A percentile compares a stretch with the other conserved stretches of the same genome.
phyloP scores from a whole-genome alignment of 768 basidiomycete species.

The Trametes cubensis region DNA sequence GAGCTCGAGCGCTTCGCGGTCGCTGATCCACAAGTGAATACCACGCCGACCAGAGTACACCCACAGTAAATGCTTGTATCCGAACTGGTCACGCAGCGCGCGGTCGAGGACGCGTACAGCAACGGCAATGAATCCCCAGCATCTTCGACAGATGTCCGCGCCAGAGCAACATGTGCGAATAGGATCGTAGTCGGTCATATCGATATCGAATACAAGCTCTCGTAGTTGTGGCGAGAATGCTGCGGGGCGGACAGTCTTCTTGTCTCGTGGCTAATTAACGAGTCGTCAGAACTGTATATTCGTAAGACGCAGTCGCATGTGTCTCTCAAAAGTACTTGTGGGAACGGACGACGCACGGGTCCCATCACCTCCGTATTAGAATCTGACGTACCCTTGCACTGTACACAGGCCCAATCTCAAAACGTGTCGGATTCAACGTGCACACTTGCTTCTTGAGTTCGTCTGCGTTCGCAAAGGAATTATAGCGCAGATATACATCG shows the following conservation, averaged over 20 bases:
- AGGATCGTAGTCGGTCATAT: constrained; percentile 99
- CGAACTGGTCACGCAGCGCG: constrained; percentile 85
- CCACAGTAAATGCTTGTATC: constrained; percentile 90
- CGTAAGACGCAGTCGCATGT: too few relatives aligned
- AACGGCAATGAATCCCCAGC: constrained; percentile 93
- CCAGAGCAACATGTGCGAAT: constrained; percentile 94
- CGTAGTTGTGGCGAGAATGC: constrained; percentile 75
- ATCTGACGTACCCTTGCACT: constrained; percentile 69
- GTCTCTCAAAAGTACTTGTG: too few relatives aligned
- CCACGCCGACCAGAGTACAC: constrained; percentile 98
- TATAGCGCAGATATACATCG: constrained; percentile 93
- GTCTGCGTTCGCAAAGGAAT: constrained; percentile 82
- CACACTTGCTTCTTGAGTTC: constrained; percentile 92
- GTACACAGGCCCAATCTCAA: constrained; percentile 97
- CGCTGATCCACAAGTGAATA: constrained; percentile 97
- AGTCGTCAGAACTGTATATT: neutral
- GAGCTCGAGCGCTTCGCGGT: constrained; percentile 81
- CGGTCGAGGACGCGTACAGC: constrained; percentile 87
- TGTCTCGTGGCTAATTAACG: constrained; percentile 75
- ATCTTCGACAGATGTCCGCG: constrained; percentile 87
- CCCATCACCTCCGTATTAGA: neutral
- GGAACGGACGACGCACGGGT: too few relatives aligned
- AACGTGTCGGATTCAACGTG: constrained; percentile 84
- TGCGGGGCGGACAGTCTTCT: constrained; percentile 73
- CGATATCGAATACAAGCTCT: constrained; percentile 98